These are phyloP conservation scores for Tricholoma matsutake DNA, from an alignment of 768 basidiomycete genomes.

Conservation along the genomic window DNA sequence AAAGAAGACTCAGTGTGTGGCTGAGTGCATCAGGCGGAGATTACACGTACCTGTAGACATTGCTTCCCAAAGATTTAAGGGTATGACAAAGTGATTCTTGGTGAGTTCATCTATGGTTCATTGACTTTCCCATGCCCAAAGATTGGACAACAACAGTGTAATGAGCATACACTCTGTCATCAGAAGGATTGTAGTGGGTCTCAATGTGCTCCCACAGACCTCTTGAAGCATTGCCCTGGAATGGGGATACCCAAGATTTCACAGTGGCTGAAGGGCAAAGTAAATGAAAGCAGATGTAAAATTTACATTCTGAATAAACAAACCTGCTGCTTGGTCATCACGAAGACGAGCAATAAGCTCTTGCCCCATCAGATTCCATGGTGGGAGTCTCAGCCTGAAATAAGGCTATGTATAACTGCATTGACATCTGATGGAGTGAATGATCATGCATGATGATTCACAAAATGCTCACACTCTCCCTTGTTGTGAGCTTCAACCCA, in stretches of 20 bases:
- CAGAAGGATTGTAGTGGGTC: too few species aligned
- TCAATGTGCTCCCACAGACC: neutral
- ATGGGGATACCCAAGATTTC: neutral
- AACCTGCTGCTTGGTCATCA: neutral
- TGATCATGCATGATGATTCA: neutral
- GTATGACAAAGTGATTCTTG: constrained; percentile 11
- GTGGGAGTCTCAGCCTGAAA: neutral
- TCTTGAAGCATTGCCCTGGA: neutral
- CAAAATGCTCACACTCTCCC: neutral
- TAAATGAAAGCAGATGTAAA: neutral
- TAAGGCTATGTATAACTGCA: neutral
- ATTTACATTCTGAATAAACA: neutral
- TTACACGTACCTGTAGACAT: constrained; percentile 4
- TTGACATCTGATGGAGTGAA: neutral
- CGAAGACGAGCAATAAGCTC: neutral
- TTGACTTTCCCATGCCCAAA: constrained; percentile 13
- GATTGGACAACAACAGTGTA: constrained; percentile 12
- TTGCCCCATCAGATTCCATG: neutral
- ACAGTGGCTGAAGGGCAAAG: neutral
- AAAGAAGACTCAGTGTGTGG: neutral
- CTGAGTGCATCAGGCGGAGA: neutral
- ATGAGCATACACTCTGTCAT: neutral
- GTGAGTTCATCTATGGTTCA: neutral
- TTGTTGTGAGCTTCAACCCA: neutral
- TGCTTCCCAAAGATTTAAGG: constrained; percentile 12